Base-by-base conservation (phyloP, 495 filamentous ascomycete species). In the Filosporella fistucella region DNA sequence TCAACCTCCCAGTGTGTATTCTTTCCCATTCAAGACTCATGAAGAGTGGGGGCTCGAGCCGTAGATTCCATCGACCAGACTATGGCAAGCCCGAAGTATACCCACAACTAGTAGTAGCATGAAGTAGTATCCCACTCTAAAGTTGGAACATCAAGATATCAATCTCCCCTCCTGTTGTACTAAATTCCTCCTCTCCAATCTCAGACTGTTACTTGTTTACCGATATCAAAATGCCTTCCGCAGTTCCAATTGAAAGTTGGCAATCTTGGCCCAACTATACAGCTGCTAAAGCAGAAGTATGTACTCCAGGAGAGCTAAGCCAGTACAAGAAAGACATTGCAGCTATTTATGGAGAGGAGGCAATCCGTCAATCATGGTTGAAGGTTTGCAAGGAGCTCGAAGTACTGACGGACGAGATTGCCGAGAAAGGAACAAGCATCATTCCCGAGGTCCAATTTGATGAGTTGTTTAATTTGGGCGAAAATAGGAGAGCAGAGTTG, bases 341-440 rank as follows among this genome's bases (percentile, higher is more conserved):
- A 12, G n/a, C 33, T 7, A 5, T 14, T 7, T 36, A 36, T 14
- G 33, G 33, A 7, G 33, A 36, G n/a, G 33, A 6, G 5, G 33
- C 33, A 5, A 8, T 36, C 5, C 6, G n/a, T 7, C 6, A 16
- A 16, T 7, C 7, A 8, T 58, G 55, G 55, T 10, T 58, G 20
- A 47, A 51, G 26, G 34, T 46, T 0, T 48, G 52, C 40, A 28
- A 50, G 9, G 33, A 43, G 1, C 41, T 55, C 2, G 47, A 39
- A 46, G 16, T 5, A 10, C 16, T 51, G 9, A 55, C 52, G 3
- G 32, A 51, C 13, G 39, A 43, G 18, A 42, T 55, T 12, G 35
- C 40, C 0, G 22, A 26, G 7, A 29, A 40, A 20, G 52, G 52
- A 29, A 51, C 9, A 14, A 25, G 14, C 22, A 32, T 40, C 8